Evolutionary conservation across 306 rosid genomes (phyloP), one percentile per base, ranked within the genome.

Genomic region (Carpinus fangiana): DNA sequence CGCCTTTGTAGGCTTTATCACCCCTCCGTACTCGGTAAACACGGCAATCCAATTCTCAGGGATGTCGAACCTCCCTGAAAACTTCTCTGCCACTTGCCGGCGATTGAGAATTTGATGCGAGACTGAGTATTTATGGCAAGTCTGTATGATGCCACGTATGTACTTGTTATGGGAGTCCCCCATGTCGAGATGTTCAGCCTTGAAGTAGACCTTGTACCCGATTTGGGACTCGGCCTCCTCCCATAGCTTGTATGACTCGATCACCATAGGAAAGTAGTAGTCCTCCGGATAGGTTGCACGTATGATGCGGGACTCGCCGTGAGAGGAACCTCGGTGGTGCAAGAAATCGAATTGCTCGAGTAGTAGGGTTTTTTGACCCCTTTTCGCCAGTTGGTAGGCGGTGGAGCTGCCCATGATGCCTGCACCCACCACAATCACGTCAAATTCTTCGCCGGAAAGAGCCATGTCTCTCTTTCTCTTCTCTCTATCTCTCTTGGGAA

Each of bases 251-350:
- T 89, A 90, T 16, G 99, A 91, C 26, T 91, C 90, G 48, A 88
- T 83, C n/a, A 90, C 99, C 17, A 95, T 10, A 11, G 80, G 45
- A 46, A 53, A 72, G 84, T 93, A 95, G 72, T 90, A 61, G 50
- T 81, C 79, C 21, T 93, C 92, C 0, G 86, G 81, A 53, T 95
- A 93, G 47, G 93, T 84, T 10, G 88, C 90, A 9, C 99, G 92
- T 48, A 95, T 93, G 48, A 96, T 95, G 50, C 99, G 98, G n/a
- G 99, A 93, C 83, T 95, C 99, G n/a, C 99, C 99, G 70, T 95
- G 99, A 50, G 99, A 95, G 46, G 99, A 95, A 43, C 97, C 99
- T 2, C 97, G 89, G 72, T 91, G 99, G 89, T 95, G 99, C 82
- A 93, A 88, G 84, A 95, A 93, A 75, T 95, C 99, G 81, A 81